Evolutionary conservation across 371 early-diverging fungal genomes (phyloP), one percentile per base, ranked within the genome.

Genomic region (Gilbertella persicaria): DNA sequence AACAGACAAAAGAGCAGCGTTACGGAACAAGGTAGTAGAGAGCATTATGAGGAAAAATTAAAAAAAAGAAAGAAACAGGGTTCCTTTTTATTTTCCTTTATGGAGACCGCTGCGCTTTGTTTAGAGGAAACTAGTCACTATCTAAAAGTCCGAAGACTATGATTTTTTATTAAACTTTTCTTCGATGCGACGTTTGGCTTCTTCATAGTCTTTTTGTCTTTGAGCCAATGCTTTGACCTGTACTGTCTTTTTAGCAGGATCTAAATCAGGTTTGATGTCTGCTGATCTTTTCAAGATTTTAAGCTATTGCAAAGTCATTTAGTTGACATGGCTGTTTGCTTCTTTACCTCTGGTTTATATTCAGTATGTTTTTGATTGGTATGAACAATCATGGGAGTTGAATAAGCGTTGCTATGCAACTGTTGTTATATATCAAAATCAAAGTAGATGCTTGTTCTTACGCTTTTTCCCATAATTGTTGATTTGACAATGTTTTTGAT

Each of bases 391-490:
- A 52, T 49, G 8, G 67, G 67, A 10, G 55, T 53, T 14, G 43
- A 6, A 16, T 50, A 55, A 9, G 48, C 20, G 38, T 67, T 70
- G 23, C 67, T 67, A 43, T 6, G 40, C 25, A 33, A 20, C 13
- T 14, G 29, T 17, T 29, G 10, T 5, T 33, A 2, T 37, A 5
- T 19, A 24, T 28, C 13, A 2, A 40, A 16, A 25, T n/a, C n/a
- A 45, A 3, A 38, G 4, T 5, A 29, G 8, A n/a, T n/a, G n/a
- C n/a, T n/a, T n/a, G n/a, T 8, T 41, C 62, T 42, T 66, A 69
- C 70, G 70, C 70, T 39, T 60, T 54, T 28, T 63, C 46, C 70
- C 70, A 69, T 29, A 66, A n/a, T 30, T 45, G n/a, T 44, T 60
- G 50, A 26, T 67, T 64, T 55, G 55, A 40, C 48, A 26, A 60